Evolutionary conservation across 2,329 filamentous ascomycete genomes (phyloP), one percentile per base, ranked within the genome.

Genomic region (Aspergillus vadensis): DNA sequence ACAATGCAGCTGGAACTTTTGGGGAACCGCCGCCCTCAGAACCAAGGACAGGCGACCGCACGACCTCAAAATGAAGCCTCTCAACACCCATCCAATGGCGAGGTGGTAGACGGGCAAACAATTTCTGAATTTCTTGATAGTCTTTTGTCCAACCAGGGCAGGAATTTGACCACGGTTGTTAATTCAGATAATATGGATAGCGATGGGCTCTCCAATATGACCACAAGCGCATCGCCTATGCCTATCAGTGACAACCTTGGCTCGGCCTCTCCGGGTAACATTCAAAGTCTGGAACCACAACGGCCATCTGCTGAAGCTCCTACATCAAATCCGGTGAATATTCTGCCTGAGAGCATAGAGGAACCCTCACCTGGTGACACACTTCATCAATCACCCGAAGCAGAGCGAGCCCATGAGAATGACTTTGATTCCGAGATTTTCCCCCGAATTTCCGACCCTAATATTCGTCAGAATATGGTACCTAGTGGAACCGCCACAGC

Each of bases 1-100:
- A 79, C 77, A 4, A 79, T 79, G 77, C 76, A 80, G 53, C 63
- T 80, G 41, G 77, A 79, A 54, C 64, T 80, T 8, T 58, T 78
- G 49, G 72, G 72, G 8, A 74, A 72, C 55, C 74, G 71, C 36
- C 69, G 66, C 54, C 58, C 65, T 3, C 66, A 69, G 25, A 59
- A 63, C 21, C 65, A 68, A 10, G 54, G 61, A 15, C 65, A 67
- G 47, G 53, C 55, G 43, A 63, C 58, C 57, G 53, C 65, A 10
- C 55, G 63, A 36, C 36, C 59, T 4, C 63, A 60, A 21, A 65
- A 61, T 44, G 59, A 65, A 12, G 49, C 27, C 43, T 65, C 60
- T 44, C 62, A 32, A 25, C 60, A 38, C 44, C 62, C 52, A 47
- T 59, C 61, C 3, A 62, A 49, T 61, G 68, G 56, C 41, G 54